These are phyloP conservation scores for Adansonia madagascariensis DNA, from an alignment of 441 rosid species.

Conservation along the genomic window DNA sequence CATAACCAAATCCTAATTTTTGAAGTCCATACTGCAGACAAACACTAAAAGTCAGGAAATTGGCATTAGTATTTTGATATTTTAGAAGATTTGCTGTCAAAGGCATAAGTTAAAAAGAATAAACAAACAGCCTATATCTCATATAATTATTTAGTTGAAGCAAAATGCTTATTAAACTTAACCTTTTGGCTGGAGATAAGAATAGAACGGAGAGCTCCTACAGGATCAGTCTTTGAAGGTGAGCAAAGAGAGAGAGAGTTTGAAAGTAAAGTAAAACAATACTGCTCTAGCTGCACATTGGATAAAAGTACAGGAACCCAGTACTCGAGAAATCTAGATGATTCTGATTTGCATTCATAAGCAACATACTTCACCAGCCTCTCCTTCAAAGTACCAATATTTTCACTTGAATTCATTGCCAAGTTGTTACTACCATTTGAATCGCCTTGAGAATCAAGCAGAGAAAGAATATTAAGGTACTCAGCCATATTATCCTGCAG, in stretches of 20 bases:
- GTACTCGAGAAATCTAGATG: constrained; percentile 69
- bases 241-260: constrained; percentile 64
- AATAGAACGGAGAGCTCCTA: constrained; percentile 64
- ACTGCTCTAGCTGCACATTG: constrained; percentile 84
- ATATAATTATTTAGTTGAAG: constrained; percentile 19
- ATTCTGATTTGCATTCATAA: constrained; percentile 45
- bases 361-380: constrained; percentile 42
- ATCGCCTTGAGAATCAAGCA: constrained; percentile 40
- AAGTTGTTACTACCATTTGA: constrained; percentile 25
- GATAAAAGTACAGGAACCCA: constrained; percentile 93
- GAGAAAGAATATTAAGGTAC: constrained; percentile 37
- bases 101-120: neutral
- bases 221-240: constrained; percentile 56
- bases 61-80: neutral
- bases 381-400: constrained; percentile 46
- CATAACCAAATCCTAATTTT: constrained; percentile 16
- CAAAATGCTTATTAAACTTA: constrained; percentile 28
- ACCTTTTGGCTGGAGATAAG: constrained; percentile 75
- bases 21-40: constrained; percentile 4
- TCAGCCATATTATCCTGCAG: constrained; percentile 49
- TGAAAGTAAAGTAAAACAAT: constrained; percentile 71
- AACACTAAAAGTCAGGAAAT: constrained; percentile 1
- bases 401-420: constrained; percentile 35
- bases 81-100: neutral
- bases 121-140: neutral